These are phyloP conservation scores for Termitomyces eurrhizus DNA, from an alignment of 768 basidiomycete species.

Conservation along the genomic window DNA sequence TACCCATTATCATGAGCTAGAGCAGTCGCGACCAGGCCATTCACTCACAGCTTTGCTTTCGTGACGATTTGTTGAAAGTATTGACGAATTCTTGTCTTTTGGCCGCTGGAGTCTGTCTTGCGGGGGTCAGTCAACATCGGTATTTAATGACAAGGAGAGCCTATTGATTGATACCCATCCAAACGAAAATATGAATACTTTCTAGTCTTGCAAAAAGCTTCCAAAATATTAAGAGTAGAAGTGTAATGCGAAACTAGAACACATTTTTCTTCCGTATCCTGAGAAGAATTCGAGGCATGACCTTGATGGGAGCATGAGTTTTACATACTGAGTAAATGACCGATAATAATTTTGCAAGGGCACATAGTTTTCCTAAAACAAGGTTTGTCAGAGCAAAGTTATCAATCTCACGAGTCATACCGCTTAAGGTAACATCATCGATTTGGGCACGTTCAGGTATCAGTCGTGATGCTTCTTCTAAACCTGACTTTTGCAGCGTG, in stretches of 20 bases:
- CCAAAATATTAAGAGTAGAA: constrained; percentile 87
- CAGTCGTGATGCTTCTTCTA: constrained; percentile 58
- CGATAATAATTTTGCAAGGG: constrained; percentile 61
- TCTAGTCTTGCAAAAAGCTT: constrained; percentile 75
- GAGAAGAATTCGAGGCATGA: neutral
- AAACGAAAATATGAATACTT: constrained; percentile 79
- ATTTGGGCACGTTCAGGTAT: constrained; percentile 57
- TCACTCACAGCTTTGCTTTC: constrained; percentile 67
- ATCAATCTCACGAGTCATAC: constrained; percentile 35
- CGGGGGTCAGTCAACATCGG: neutral
- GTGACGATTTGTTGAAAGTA: constrained; percentile 76
- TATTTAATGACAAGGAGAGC: neutral
- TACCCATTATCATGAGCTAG: constrained; percentile 23
- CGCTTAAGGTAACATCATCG: constrained; percentile 77
- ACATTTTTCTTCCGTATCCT: constrained; percentile 90
- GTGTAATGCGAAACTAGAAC: constrained; percentile 97
- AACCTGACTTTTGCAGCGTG: constrained; percentile 40
- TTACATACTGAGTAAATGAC: constrained; percentile 50
- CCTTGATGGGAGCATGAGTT: neutral
- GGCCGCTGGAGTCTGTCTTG: constrained; percentile 67
- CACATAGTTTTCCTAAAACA: constrained; percentile 67
- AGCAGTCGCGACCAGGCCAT: neutral
- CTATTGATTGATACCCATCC: constrained; percentile 62
- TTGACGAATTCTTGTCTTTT: constrained; percentile 89
- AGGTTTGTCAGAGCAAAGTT: neutral